Base-by-base conservation (phyloP, 805 yeast species). In the Starmerella gropengiesseri region DNA sequence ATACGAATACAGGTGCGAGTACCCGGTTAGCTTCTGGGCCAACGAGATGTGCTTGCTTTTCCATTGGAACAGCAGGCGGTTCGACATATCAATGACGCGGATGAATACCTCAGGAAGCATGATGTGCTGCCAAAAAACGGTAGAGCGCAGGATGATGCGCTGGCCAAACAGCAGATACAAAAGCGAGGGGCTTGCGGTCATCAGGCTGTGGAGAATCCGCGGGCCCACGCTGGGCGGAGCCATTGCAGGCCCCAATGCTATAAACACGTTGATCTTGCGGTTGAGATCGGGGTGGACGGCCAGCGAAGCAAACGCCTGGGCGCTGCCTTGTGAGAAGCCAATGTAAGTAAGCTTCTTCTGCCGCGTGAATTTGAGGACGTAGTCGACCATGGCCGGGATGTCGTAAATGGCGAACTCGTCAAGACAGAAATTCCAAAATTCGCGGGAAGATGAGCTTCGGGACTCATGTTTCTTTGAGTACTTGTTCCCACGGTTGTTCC, bases 281-380 rank as follows among this genome's bases (percentile, higher is more conserved):
- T 82, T 83, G 44, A 87, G 66, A 2, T 69, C 67, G 7, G 79
- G 77, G 55, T 77, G 75, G 14, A 65, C 59, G 0, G 91, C 73
- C 18, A 85, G 64, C 9, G 93, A 71, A 0, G 94, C 95, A 60
- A 87, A 78, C 31, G 85, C 85, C 60, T 89, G 96, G 1, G 96
- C 94, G 0, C 94, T 77, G 17, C 97, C 97, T 60, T 87, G 97
- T 20, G 87, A 77, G 56, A 89, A 89, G 1, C 96, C 97, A 50
- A 89, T 71, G 56, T 85, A 87, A 1, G 77, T 72, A 28, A 87
- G 60, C 14, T 61, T 50, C 22, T 53, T 50, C 43, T 54, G 62
- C 3, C 66, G 59, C 2, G 86, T 75, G 23, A 63, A 59, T 2
- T 67, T 58, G 44, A 87, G 60, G 13, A 89, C 74, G 60, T 80